phyloP scores from a whole-genome alignment of 2,329 filamentous ascomycete species.

The Neonectria hederae region DNA sequence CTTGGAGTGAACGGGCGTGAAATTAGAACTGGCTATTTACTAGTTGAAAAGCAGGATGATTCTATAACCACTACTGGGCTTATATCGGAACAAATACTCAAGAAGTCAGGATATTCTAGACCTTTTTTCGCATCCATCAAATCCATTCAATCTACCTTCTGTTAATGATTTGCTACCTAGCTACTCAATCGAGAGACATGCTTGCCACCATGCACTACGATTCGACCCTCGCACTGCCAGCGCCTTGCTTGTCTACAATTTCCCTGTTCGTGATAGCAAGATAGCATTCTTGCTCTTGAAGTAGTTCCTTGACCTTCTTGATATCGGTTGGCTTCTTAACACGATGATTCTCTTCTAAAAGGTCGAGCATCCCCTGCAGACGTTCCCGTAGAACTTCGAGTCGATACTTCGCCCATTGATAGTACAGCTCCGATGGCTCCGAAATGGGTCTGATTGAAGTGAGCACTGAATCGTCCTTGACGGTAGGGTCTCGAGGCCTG shows the following conservation, averaged over 20 bases:
- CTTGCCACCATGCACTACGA: neutral
- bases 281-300: neutral
- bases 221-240: neutral
- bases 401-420: neutral
- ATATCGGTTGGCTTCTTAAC: neutral
- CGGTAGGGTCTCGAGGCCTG: constrained; percentile 62
- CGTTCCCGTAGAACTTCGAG: neutral
- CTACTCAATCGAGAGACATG: neutral
- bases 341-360: neutral
- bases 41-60: too few relatives aligned
- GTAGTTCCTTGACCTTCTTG: neutral
- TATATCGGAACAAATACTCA: neutral
- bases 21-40: too few relatives aligned
- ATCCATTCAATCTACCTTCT: neutral
- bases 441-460: constrained; percentile 7
- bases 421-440: neutral
- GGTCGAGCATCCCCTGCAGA: neutral
- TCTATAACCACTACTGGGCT: too few relatives aligned
- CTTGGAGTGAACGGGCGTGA: too few relatives aligned
- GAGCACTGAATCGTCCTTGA: constrained; percentile 63
- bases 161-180: neutral
- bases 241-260: neutral
- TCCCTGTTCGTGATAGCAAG: neutral
- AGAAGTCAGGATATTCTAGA: too few relatives aligned
- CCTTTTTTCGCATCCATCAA: neutral